Evolutionary conservation across 805 yeast genomes (phyloP), one percentile per base, ranked within the genome.

Genomic region (Kluyveromyces dobzhanskii): DNA sequence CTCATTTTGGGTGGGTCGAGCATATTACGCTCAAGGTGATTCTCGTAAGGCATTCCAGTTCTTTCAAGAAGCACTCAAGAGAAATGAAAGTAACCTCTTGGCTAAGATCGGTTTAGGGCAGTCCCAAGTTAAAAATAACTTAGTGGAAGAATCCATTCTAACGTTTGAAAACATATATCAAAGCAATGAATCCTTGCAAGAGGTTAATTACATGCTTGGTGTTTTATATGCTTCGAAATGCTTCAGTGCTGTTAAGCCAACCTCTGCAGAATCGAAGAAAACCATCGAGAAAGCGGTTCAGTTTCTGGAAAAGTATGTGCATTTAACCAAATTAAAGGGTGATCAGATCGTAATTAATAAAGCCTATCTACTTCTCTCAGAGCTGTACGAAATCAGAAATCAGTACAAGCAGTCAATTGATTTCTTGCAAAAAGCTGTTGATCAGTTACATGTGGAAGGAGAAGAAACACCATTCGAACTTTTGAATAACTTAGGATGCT

Each of bases 51-150:
- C 97, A 0, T 84, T 85, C 50, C 72, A 71, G 40, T 66, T 70
- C 50, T 90, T 85, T 58, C 79, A 80, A 45, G 85, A 77, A 42
- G 76, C 97, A 4, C 70, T 76, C 30, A 77, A 76, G 44, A 63
- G 71, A 27, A 77, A 82, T 53, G 84, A 78, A 28, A 68, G 64
- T 35, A 84, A 84, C 49, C 52, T 80, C 3, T 69, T 82, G 16
- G 79, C 96, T 0, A 77, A 77, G 47, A 66, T 88, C 40, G 97
- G 96, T 23, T 71, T 83, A 42, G 95, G 94, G 1, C 94, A 86
- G 57, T 73, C 95, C 2, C 87, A 86, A 54, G 73, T 81, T 39
- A 70, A 77, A 38, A 79, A 88, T 55, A 80, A 79, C 34, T 75
- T 82, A 30, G 56, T 74, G 9, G 87, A 85, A 50, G 97, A 88